Evolutionary conservation across 345 rosid species (phyloP).

Genomic region (Cardamine chenopodiifolia): DNA sequence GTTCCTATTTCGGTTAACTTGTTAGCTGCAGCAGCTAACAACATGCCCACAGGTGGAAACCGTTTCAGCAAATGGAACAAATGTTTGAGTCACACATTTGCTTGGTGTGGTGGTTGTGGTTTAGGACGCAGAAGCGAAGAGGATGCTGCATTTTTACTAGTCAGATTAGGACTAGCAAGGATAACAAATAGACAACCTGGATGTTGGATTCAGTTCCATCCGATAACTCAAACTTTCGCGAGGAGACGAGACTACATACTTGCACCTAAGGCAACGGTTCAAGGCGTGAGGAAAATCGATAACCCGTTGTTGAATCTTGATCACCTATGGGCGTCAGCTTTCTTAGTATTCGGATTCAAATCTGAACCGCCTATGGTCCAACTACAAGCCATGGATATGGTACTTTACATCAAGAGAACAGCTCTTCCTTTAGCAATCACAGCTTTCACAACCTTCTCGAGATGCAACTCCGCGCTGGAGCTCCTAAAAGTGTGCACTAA

Average conservation of each 20-base stretch:
- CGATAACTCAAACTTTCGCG: constrained; percentile 64
- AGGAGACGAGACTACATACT: constrained; percentile 59
- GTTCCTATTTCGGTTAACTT: constrained; percentile 60
- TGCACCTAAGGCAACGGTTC: constrained; percentile 68
- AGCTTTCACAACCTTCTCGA: constrained; percentile 78
- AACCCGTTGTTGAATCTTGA: constrained; percentile 59
- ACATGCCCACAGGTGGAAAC: constrained; percentile 59
- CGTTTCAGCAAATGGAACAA: constrained; percentile 64
- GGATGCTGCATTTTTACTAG: constrained; percentile 70
- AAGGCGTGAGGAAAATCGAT: constrained; percentile 60
- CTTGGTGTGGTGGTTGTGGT: constrained; percentile 68
- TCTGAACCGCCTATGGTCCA: constrained; percentile 81
- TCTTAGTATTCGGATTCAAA: constrained; percentile 89
- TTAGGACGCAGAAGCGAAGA: constrained; percentile 77
- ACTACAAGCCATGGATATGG: constrained; percentile 73
- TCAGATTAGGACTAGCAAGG: constrained; percentile 73
- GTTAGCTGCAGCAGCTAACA: constrained; percentile 69
- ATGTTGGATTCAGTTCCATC: constrained; percentile 83
- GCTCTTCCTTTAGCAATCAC: constrained; percentile 80
- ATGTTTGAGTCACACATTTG: constrained; percentile 55
- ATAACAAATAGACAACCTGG: constrained; percentile 60
- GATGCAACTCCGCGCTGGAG: constrained; percentile 87
- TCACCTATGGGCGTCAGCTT: constrained; percentile 90
- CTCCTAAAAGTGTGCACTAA: constrained; percentile 86
- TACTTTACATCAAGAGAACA: constrained; percentile 74